Percentiles rank a stretch among this genome's conserved stretches.
These are phyloP conservation scores for Fraxinus anomala DNA, from an alignment of 257 asterid genomes.

Conservation along the genomic window DNA sequence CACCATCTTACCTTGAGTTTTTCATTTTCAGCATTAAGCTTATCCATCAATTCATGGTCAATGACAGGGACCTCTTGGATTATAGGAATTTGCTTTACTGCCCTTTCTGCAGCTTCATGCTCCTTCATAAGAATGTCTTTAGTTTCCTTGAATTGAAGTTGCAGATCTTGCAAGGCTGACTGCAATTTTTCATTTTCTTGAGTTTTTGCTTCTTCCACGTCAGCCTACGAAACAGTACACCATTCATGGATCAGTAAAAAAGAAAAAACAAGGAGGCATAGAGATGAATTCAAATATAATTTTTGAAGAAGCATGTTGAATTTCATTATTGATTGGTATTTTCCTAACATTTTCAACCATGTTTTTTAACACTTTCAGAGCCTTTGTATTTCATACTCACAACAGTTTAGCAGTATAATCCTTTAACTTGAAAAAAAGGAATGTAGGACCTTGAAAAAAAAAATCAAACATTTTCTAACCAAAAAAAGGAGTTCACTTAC, in stretches of 20 bases:
- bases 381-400: neutral
- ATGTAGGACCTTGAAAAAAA: conserved; percentile 6
- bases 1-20: conserved; percentile 63
- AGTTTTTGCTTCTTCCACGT: conserved; percentile 89
- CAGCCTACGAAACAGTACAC: conserved; percentile 52
- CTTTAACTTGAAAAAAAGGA: neutral
- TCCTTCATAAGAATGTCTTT: conserved; percentile 72
- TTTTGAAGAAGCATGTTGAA: neutral
- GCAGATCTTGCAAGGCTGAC: conserved; percentile 78
- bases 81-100: conserved; percentile 63
- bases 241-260: conserved; percentile 19
- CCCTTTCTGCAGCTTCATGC: conserved; percentile 58
- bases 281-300: too few relatives aligned
- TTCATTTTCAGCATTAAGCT: conserved; percentile 80
- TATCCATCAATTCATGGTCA: conserved; percentile 78
- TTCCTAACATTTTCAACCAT: neutral
- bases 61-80: conserved; percentile 87
- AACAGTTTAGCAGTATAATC: neutral
- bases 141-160: conserved; percentile 76
- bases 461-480: conserved; percentile 1
- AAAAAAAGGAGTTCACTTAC: conserved; percentile 43
- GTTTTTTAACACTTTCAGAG: neutral
- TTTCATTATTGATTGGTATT: neutral
- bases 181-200: conserved; percentile 85
- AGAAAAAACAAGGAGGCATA: neutral